Percentiles rank a stretch among this genome's conserved stretches.
phyloP scores from a whole-genome alignment of 2,329 filamentous ascomycete genomes.

The Amauroascus niger region DNA sequence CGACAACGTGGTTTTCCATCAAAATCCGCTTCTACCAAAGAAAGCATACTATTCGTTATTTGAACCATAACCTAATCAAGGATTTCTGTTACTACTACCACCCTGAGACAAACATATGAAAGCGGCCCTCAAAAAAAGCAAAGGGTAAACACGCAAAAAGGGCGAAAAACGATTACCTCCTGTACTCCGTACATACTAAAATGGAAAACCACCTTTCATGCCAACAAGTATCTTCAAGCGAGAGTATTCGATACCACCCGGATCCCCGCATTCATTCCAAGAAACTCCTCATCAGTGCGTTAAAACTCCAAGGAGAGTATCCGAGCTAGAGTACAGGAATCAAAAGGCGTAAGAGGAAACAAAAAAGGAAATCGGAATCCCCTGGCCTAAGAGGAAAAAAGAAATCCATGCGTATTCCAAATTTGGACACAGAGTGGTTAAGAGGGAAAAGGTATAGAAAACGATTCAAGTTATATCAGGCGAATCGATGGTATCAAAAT shows the following conservation, averaged over 20 bases:
- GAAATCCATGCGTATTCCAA: not conserved
- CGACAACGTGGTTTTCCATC: too few species aligned
- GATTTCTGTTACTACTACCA: not conserved
- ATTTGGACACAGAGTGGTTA: not conserved
- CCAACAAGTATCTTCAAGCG: not conserved
- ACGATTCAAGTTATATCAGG: not conserved
- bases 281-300: constrained; percentile 8
- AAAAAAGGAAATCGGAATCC: not conserved
- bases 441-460: not conserved
- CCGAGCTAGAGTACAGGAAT: constrained; percentile 4
- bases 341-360: not conserved
- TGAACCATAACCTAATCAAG: too few species aligned
- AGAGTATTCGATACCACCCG: not conserved
- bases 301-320: not conserved
- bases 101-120: not conserved
- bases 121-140: not conserved
- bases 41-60: too few species aligned
- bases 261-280: not conserved
- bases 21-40: too few species aligned
- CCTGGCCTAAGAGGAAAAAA: not conserved
- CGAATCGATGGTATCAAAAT: not conserved
- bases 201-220: constrained; percentile 1
- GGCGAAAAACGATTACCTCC: not conserved
- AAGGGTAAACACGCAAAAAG: not conserved
- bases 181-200: not conserved